Evolutionary conservation across 2,329 filamentous ascomycete genomes (phyloP).

Genomic region (Falciphora oryzae): DNA sequence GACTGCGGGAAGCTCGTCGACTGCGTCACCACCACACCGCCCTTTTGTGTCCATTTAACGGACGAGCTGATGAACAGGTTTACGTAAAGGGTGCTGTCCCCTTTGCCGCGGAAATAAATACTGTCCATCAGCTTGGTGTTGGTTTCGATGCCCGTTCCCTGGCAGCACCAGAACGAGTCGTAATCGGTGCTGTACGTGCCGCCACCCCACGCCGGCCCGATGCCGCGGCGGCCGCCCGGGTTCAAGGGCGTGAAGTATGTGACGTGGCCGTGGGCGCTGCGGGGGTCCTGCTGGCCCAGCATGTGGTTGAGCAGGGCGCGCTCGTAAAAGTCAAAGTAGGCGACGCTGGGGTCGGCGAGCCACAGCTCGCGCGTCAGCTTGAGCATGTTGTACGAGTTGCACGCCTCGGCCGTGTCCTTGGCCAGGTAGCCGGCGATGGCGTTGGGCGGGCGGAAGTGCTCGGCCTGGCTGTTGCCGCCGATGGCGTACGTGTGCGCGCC

Average conservation of each 20-base stretch:
- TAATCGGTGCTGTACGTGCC: conserved; percentile 50
- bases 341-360: conserved; percentile 30
- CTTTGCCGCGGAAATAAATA: conserved; percentile 37
- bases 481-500: conserved; percentile 45
- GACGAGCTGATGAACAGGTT: conserved; percentile 44
- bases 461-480: conserved; percentile 46
- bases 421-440: conserved; percentile 38
- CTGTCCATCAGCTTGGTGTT: conserved; percentile 50
- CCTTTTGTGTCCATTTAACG: conserved; percentile 35
- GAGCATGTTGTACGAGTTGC: conserved; percentile 53
- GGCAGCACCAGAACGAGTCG: conserved; percentile 48
- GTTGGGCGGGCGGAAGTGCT: conserved; percentile 43
- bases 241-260: conserved; percentile 48
- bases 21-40: conserved; percentile 34
- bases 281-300: conserved; percentile 41
- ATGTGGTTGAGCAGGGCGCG: conserved; percentile 43
- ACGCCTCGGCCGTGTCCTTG: conserved; percentile 43
- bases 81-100: conserved; percentile 36
- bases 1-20: conserved; percentile 35
- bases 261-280: conserved; percentile 39
- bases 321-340: conserved; percentile 50
- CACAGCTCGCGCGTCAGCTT: conserved; percentile 48
- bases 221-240: conserved; percentile 38
- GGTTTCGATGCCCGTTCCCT: conserved; percentile 45
- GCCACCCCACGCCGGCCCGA: conserved; percentile 38